Percentiles rank a stretch among this genome's conserved stretches.
Evolutionary conservation across 805 yeast genomes (phyloP).

Genomic region (Kodamaea laetipori): DNA sequence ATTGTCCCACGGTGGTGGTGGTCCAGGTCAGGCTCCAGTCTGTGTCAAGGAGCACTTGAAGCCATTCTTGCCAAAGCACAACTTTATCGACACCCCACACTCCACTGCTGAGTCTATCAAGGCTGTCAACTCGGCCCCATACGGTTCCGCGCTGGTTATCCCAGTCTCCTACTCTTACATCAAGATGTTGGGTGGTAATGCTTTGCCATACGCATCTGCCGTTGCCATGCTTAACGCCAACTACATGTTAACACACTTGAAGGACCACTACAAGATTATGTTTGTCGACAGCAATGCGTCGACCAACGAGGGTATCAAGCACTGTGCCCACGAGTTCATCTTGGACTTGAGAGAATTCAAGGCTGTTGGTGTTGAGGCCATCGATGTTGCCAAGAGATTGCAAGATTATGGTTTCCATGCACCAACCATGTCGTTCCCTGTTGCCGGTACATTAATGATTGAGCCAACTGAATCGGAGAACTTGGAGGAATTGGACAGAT

Average conservation of each 20-base stretch:
- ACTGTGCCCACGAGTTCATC: constrained; percentile 96
- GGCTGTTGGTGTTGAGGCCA: constrained; percentile 81
- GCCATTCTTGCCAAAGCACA: constrained; percentile 82
- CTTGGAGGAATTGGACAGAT: constrained; percentile 83
- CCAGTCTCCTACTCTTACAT: constrained; percentile 95
- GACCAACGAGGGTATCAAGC: constrained; percentile 55
- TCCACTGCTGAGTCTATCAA: constrained; percentile 54
- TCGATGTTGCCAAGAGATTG: constrained; percentile 93
- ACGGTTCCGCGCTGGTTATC: constrained; percentile 89
- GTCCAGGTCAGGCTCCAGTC: constrained; percentile 98
- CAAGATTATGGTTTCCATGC: constrained; percentile 99
- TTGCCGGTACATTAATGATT: constrained; percentile 95
- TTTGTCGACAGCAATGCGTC: constrained; percentile 54
- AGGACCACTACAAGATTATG: constrained; percentile 70
- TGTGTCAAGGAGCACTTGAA: constrained; percentile 83
- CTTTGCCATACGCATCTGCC: constrained; percentile 82
- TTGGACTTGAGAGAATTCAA: constrained; percentile 87
- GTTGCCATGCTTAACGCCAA: constrained; percentile 94
- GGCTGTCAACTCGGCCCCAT: constrained; percentile 91
- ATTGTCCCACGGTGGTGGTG: constrained; percentile 99
- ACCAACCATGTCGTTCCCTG: constrained; percentile 98
- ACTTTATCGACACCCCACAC: constrained; percentile 55
- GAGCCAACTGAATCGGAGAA: constrained; percentile 98
- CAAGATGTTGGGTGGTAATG: constrained; percentile 86
- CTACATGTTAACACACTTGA: constrained; percentile 84